phyloP scores from a whole-genome alignment of 164 flowering plant genomes.

The Cinnamomum micranthum region DNA sequence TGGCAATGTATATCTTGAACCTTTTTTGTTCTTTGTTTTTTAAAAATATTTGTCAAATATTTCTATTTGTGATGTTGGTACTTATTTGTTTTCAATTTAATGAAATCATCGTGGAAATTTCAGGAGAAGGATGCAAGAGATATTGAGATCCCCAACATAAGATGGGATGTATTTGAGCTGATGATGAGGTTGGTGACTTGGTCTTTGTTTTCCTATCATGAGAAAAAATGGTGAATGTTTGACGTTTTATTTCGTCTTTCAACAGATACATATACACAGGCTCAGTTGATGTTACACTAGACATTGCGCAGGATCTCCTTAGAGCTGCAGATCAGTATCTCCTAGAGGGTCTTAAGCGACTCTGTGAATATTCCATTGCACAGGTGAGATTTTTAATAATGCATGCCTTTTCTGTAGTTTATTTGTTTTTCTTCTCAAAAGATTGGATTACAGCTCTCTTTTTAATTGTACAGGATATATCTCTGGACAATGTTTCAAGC shows the following conservation, averaged over 20 bases:
- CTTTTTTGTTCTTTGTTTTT: neutral
- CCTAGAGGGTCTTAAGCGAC: slow-evolving; percentile 65
- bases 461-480: slow-evolving; percentile 51
- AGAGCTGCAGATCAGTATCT: slow-evolving; percentile 79
- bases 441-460: neutral
- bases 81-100: neutral
- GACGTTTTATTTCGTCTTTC: slow-evolving; percentile 14
- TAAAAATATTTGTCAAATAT: neutral
- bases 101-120: neutral
- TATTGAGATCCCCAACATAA: slow-evolving; percentile 92
- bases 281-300: slow-evolving; percentile 47
- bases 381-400: slow-evolving; percentile 27
- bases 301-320: slow-evolving; percentile 69
- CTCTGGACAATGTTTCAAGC: slow-evolving; percentile 74
- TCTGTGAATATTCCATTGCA: slow-evolving; percentile 61
- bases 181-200: slow-evolving; percentile 57
- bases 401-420: neutral
- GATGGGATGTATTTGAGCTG: slow-evolving; percentile 73
- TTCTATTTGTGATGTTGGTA: neutral
- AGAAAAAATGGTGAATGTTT: neutral
- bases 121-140: slow-evolving; percentile 98
- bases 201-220: neutral
- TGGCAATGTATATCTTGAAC: neutral
- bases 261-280: slow-evolving; percentile 70
- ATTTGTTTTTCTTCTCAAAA: neutral